Base-by-base conservation (phyloP, 1,139 yeast genomes). In the Groenewaldozyma sp. region DNA sequence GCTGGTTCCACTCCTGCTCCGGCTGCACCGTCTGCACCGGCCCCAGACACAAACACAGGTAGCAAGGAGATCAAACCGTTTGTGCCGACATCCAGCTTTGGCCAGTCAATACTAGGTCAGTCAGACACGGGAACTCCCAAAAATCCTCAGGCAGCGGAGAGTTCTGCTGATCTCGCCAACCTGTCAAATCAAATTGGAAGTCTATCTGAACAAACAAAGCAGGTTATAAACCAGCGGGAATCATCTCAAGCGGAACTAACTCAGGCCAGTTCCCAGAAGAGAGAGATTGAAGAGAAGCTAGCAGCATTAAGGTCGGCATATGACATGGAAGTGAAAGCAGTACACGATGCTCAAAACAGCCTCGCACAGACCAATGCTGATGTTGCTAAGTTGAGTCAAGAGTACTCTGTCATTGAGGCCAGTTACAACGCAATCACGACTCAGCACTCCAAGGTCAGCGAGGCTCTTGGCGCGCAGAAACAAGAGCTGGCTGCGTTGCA, bases 161-260 rank as follows among this genome's bases (percentile, higher is more conserved):
- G 22, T 9, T 11, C 32, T 26, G 88, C 94, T 3, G 95, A 86
- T 51, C 72, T 84, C 59, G 95, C 95, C 14, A 86, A 88, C 52
- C 70, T 82, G 36, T 82, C 94, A 1, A 84, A 81, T 53, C 95
- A 88, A 63, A 78, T 86, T 45, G 78, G 77, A 45, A 81, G 95
- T 0, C 68, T 87, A 48, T 73, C 87, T 2, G 64, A 73, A 17
- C 95, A 88, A 62, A 82, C 94, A 2, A 68, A 82, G 0, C 72
- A 70, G 14, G 69, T 83, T 26, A 78, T 77, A 46, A 82, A 77
- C 26, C 82, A 80, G 62, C 80, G 86, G 48, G 67, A 74, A 19
- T 73, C 77, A 45, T 86, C 94, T 0, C 88, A 82, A 53, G 76
- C 74, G 44, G 96, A 91, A 53, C 70, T 88, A 42, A 67, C 74